Evolutionary conservation across 805 yeast species (phyloP).

Genomic region (Wickerhamiella nectarea): DNA sequence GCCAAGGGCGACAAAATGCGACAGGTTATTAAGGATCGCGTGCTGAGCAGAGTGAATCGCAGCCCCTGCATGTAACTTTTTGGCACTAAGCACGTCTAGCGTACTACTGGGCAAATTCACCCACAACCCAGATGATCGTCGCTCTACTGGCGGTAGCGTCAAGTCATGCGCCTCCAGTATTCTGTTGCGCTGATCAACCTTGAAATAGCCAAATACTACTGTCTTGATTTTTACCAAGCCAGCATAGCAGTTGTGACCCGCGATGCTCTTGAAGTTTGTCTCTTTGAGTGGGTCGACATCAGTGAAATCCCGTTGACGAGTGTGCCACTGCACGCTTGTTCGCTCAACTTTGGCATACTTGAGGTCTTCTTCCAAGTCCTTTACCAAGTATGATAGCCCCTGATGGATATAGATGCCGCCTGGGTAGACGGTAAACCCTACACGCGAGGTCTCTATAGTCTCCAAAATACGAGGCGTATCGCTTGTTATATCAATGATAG

Average conservation of each 20-base stretch:
- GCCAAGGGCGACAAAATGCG: conserved; percentile 58
- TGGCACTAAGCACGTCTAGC: conserved; percentile 41
- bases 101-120: conserved; percentile 66
- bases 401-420: conserved; percentile 94
- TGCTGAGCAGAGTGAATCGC: conserved; percentile 97
- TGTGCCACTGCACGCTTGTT: conserved; percentile 88
- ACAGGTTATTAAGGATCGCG: conserved; percentile 66
- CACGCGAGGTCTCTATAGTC: conserved; percentile 76
- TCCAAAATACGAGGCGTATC: conserved; percentile 65
- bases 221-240: conserved; percentile 65
- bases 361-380: conserved; percentile 70
- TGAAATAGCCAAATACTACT: conserved; percentile 85
- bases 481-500: conserved; percentile 81
- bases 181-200: conserved; percentile 58
- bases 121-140: conserved; percentile 77
- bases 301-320: conserved; percentile 81
- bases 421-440: conserved; percentile 76
- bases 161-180: conserved; percentile 93
- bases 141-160: conserved; percentile 65
- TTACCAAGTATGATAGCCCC: conserved; percentile 77
- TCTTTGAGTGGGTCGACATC: conserved; percentile 67
- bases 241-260: conserved; percentile 31
- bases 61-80: conserved; percentile 60
- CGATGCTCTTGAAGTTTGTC: conserved; percentile 13
- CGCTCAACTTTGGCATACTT: conserved; percentile 72